Base-by-base conservation (phyloP, 305 asterid genomes). In the Fraxinus sp. region DNA sequence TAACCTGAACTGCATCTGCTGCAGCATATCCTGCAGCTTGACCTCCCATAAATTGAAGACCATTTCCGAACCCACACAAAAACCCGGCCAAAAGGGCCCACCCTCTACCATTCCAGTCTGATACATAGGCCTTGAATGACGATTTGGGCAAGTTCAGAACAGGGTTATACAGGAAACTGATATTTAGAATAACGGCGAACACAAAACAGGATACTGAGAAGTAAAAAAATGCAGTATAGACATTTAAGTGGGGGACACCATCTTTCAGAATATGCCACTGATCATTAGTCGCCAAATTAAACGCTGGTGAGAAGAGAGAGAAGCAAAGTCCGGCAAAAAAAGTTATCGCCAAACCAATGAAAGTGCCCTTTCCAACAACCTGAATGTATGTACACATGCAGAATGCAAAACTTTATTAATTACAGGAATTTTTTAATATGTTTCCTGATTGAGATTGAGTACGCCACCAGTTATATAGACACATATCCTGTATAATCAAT, bases 1-100 rank as follows among this genome's bases (percentile, higher is more conserved):
- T 74, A 20, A 89, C 93, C 92, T 89, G 94, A 84, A 90, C 95
- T 24, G 91, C 92, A 32, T 89, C 95, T 33, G 93, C 95, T 55
- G 95, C 93, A 33, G 95, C 93, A 24, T 90, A 90, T 71, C 95
- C 93, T 36, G 93, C 95, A n/a, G 92, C 91, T 74, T 91, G 91
- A 74, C 92, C 93, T 8, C 93, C 93, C 91, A 89, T 90, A 83
- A 90, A 91, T 82, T 91, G 93, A 36, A 90, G 94, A 28, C 92
- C 93, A 74, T 91, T 91, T 20, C 95, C 95, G 32, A 89, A 84
- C 74, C 95, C 95, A 64, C 92, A 89, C 44, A 89, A 49, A 55
- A 91, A 81, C 73, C 93, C 92, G 4, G 95, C 93, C 85, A 89
- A 79, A 68, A 91, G 52, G 9, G 93, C 92, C 93, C 90, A 90